Base-by-base conservation (phyloP, 352 stramenopile species). In the Thraustotheca clavata region DNA sequence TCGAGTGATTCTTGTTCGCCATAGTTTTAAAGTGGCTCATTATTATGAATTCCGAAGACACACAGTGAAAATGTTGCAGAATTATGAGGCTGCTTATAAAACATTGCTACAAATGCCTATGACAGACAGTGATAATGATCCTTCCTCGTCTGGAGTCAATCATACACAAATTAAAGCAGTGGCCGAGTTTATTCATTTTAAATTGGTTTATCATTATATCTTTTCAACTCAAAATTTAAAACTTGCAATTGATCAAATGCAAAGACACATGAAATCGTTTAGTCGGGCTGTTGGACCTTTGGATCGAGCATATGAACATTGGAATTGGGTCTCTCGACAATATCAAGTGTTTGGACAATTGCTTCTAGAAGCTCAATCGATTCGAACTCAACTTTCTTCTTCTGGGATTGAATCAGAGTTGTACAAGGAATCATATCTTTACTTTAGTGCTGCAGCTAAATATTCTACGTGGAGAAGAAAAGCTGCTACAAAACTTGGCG, bases 281-380 rank as follows among this genome's bases (percentile, higher is more conserved):
- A 72, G 61, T 1, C 46, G 60, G 7, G 71, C 80, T 0, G 71
- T 89, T 32, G 74, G 79, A 26, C 71, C 84, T 4, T 61, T 72
- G 1, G 73, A 89, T 60, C 78, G 82, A 24, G 72, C 72, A 2
- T 90, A 88, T 47, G 82, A 92, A 49, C 86, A 95, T 39, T 95
- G 82, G 82, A 77, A 87, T 41, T 93, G 82, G 83, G 72, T 95
- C 12, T 83, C 80, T 16, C 76, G 86, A 3, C 86, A 95, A 70
- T 95, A 93, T 46, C 82, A 95, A 65, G 79, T 95, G 14, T 93
- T 95, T 57, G 86, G 79, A 20, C 86, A 95, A 69, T 74, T 95
- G 22, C 60, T 95, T 11, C 70, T 80, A 1, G 79, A 93, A 59
- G 80, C 84, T 7, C 71, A 75, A 11, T 86, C 83, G 16, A 86